Evolutionary conservation across 306 rosid genomes (phyloP), one percentile per base, ranked within the genome.

Genomic region (Dalbergia oliveri): DNA sequence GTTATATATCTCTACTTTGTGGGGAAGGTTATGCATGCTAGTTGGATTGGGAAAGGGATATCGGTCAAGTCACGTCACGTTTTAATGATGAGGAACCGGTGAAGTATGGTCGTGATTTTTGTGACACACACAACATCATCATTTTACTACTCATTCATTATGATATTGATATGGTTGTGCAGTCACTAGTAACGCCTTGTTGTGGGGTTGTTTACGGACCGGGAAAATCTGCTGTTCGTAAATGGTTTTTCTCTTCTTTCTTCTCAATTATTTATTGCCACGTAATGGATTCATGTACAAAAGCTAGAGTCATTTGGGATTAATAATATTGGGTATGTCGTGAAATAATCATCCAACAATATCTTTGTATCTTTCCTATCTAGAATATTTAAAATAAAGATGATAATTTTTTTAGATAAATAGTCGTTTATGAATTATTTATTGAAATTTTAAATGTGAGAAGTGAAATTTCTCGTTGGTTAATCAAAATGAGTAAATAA

Each of bases 31-130:
- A 41, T 26, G 31, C 31, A 26, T 26, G 47, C n/a, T 70, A 5
- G 47, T 51, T 51, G 4, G 54, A 41, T 44, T 45, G 47, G 18
- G 59, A 9, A 26, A 65, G 70, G 6, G 16, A 10, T 10, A 54
- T 71, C 11, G 51, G 47, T 50, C 63, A 71, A 64, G 4, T 50
- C 21, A 44, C 16, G 16, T 76, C 64, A 76, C 73, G 50, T 47
- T 44, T 44, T 21, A 3, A 4, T 64, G 19, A 35, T 33, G 64
- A 62, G 9, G 37, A 12, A 67, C 18, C 56, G 56, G 72, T 50
- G 53, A 64, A 50, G 11, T 8, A 11, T 76, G 66, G 37, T 63
- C 72, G 63, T 62, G 80, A 49, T 63, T 76, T 49, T 63, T 15
- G 53, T 49, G 64, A 63, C 39, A 64, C 31, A 60, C 18, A 43